A percentile compares a stretch with the other conserved stretches of the same genome.
Evolutionary conservation across 805 yeast genomes (phyloP).

Genomic region (Spathaspora arborariae): DNA sequence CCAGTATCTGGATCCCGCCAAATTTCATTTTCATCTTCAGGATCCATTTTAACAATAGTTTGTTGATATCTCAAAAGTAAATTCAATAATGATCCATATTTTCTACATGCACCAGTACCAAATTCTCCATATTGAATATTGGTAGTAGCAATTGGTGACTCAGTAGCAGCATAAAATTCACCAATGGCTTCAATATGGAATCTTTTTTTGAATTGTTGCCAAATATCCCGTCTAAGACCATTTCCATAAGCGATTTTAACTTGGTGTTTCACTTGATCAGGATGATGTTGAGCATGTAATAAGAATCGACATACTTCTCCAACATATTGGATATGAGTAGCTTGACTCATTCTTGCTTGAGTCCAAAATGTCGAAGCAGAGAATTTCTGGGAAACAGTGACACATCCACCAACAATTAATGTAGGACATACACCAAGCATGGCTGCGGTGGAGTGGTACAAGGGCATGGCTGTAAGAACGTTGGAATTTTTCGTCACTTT

Average conservation of each 20-base stretch:
- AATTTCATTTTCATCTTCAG: conserved; percentile 69
- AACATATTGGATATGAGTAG: conserved; percentile 87
- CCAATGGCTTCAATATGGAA: conserved; percentile 75
- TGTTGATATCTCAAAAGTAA: conserved; percentile 50
- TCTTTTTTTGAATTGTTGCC: conserved; percentile 75
- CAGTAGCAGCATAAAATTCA: conserved; percentile 93
- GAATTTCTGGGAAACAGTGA: conserved; percentile 76
- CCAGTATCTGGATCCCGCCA: conserved; percentile 68
- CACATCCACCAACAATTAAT: conserved; percentile 61
- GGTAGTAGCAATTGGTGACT: conserved; percentile 85
- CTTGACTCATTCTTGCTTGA: conserved; percentile 64
- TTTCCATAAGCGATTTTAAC: conserved; percentile 81
- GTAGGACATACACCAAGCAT: conserved; percentile 78
- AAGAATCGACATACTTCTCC: conserved; percentile 93
- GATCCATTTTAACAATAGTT: conserved; percentile 69
- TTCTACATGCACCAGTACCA: conserved; percentile 88
- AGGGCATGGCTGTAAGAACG: conserved; percentile 89
- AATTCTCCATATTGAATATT: conserved; percentile 70
- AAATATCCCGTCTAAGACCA: conserved; percentile 85
- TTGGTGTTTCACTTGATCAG: conserved; percentile 59
- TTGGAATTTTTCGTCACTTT: conserved; percentile 51
- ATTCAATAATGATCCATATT: conserved; percentile 62
- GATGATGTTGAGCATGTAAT: conserved; percentile 59
- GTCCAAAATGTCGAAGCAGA: conserved; percentile 87
- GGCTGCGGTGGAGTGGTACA: conserved; percentile 93